Evolutionary conservation across 2,329 filamentous ascomycete genomes (phyloP).

Genomic region (Colletotrichum echinochloae): DNA sequence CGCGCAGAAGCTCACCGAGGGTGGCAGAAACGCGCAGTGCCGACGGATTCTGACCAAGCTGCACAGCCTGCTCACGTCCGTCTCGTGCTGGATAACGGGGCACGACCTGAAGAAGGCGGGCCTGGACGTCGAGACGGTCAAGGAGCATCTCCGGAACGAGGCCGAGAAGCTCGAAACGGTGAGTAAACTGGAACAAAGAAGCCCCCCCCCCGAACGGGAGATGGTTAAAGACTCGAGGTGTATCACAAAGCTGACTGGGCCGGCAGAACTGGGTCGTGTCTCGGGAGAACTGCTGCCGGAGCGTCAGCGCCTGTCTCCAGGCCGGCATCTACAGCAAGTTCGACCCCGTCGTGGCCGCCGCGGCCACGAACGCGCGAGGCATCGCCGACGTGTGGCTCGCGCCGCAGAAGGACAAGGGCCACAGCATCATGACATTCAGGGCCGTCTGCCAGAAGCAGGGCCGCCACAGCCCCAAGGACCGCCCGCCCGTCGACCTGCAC

Average conservation of each 20-base stretch:
- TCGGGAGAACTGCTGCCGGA: not conserved
- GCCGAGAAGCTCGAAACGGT: not conserved
- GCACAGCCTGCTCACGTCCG: not conserved
- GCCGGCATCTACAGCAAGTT: not conserved
- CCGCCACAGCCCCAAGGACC: accelerated
- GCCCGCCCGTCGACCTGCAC: not conserved
- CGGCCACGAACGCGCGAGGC: accelerated
- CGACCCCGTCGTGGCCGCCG: not conserved
- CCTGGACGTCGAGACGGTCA: not conserved
- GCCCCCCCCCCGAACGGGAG: too few relatives aligned
- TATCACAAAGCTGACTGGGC: not conserved
- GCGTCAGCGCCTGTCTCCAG: not conserved
- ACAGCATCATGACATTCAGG: not conserved
- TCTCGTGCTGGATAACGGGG: not conserved
- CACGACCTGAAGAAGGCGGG: not conserved
- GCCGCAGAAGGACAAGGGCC: not conserved
- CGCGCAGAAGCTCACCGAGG: not conserved
- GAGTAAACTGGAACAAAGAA: too few relatives aligned
- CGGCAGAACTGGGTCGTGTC: not conserved
- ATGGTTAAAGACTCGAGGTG: too few relatives aligned
- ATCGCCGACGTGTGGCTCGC: not conserved
- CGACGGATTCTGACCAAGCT: not conserved
- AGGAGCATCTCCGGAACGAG: not conserved
- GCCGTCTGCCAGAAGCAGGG: not conserved
- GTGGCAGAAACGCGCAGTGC: not conserved